Conservation (phyloP, 225 moss, liverwort and hornwort genomes). For the Lunularia cruciata region DNA sequence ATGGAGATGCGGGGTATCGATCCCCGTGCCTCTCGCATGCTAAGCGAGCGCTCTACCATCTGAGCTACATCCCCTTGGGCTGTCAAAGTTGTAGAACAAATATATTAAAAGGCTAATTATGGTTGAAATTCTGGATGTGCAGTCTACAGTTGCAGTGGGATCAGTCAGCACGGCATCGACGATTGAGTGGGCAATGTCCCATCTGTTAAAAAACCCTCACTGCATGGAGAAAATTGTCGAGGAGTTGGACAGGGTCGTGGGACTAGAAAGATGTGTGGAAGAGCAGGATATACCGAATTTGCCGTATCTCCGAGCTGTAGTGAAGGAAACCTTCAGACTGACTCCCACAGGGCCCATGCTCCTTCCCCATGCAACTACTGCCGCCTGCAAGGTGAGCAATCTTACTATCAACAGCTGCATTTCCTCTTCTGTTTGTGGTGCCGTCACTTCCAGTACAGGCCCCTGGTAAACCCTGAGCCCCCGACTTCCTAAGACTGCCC, state of each 20-base stretch:
- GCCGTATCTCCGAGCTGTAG: slow-evolving; percentile 50
- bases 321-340: slow-evolving; percentile 51
- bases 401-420: not conserved
- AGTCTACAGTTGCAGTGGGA: slow-evolving; percentile 19
- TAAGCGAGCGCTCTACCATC: slow-evolving; percentile 71
- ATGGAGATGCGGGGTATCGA: slow-evolving; percentile 67
- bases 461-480: no score
- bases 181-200: slow-evolving; percentile 44
- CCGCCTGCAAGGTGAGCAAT: slow-evolving; percentile 14
- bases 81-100: no score
- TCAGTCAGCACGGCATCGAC: slow-evolving; percentile 17
- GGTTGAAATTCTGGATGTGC: not conserved
- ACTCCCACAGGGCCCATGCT: slow-evolving; percentile 35
- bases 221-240: slow-evolving; percentile 23
- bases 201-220: slow-evolving; percentile 27
- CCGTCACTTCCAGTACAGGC: no score
- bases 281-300: slow-evolving; percentile 36
- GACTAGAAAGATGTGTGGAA: slow-evolving; percentile 20
- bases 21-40: slow-evolving; percentile 68
- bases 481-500: no score
- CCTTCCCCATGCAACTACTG: slow-evolving; percentile 42
- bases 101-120: no score
- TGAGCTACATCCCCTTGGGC: slow-evolving; percentile 51
- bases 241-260: slow-evolving; percentile 40
- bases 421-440: no score